Evolutionary conservation across 257 asterid genomes (phyloP).

Genomic region (Ehretia macrophylla): DNA sequence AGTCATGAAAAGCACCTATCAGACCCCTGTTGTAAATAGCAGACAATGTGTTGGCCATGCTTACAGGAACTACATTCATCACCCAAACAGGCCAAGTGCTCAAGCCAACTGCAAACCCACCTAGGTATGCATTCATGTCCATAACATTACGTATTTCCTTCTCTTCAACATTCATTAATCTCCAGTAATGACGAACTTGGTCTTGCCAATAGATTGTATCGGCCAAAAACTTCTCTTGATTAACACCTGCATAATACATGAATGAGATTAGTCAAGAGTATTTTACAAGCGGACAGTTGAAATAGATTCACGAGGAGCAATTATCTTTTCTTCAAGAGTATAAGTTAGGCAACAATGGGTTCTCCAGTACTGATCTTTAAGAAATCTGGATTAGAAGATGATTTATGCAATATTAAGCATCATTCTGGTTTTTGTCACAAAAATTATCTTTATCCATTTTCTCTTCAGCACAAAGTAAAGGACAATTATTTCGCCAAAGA

Average conservation of each 20-base stretch:
- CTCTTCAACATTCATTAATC: constrained; percentile 73
- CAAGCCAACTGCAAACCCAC: constrained; percentile 83
- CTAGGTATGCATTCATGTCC: constrained; percentile 90
- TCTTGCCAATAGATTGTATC: constrained; percentile 96
- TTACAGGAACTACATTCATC: constrained; percentile 75
- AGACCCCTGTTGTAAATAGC: constrained; percentile 82
- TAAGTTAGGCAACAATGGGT: no score
- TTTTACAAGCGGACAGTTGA: background rate
- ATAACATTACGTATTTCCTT: constrained; percentile 66
- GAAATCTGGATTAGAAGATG: no score
- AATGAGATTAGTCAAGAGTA: background rate
- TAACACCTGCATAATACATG: constrained; percentile 44
- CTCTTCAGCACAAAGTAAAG: no score
- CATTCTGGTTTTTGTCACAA: no score
- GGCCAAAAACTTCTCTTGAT: constrained; percentile 48
- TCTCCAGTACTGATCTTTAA: no score
- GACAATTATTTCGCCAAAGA: no score
- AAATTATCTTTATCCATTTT: no score
- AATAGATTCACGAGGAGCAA: no score
- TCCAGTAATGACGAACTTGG: constrained; percentile 92
- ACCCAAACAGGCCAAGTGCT: constrained; percentile 91
- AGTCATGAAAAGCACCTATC: constrained; percentile 78
- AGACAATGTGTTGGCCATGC: constrained; percentile 55
- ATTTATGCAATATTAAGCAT: no score
- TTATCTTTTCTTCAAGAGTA: no score